Evolutionary conservation across 1,284 basidiomycete species (phyloP), one percentile per base, ranked within the genome.

Genomic region (Puccinia coronata): DNA sequence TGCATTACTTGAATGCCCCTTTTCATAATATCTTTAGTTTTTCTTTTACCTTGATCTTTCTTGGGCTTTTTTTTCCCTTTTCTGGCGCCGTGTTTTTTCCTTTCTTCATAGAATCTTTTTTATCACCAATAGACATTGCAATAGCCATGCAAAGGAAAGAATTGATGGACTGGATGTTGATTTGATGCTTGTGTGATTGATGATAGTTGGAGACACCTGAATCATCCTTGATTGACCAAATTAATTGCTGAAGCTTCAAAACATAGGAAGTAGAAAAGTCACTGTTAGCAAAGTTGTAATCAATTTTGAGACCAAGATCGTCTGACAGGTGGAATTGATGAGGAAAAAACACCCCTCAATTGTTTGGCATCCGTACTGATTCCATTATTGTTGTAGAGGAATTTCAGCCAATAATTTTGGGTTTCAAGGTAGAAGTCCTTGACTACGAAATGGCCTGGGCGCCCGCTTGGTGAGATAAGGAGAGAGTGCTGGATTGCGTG

Each of bases 331-430:
- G 57, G 31, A 34, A 61, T 18, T 25, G 34, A 28, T 18, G 9
- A 28, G 14, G 31, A 36, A 61, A 31, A 61, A 31, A 61, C 31
- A 36, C 16, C 28, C 31, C 20, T 61, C 12, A 36, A 16, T 16
- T n/a, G 25, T 5, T 34, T 11, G 12, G 25, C 25, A 3, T 67
- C 11, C 25, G 39, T 67, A 5, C 65, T 39, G 2, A 23, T 43
- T 16, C 65, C 39, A n/a, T 3, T 43, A 51, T 51, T 9, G 23
- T 51, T 51, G 49, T 51, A 51, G 18, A 51, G 23, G 28, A 36
- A 73, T 36, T 57, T 73, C 5, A 73, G 16, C 71, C 71, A 73
- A 16, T 57, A 73, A n/a, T 73, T 73, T 41, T 73, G 43, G 20
- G 31, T 16, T 25, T 73, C 51, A 0, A 73, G 31, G 55, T 53